These are phyloP conservation scores for Pachyrhizus erosus DNA, from an alignment of 306 rosid species.

Conservation along the genomic window DNA sequence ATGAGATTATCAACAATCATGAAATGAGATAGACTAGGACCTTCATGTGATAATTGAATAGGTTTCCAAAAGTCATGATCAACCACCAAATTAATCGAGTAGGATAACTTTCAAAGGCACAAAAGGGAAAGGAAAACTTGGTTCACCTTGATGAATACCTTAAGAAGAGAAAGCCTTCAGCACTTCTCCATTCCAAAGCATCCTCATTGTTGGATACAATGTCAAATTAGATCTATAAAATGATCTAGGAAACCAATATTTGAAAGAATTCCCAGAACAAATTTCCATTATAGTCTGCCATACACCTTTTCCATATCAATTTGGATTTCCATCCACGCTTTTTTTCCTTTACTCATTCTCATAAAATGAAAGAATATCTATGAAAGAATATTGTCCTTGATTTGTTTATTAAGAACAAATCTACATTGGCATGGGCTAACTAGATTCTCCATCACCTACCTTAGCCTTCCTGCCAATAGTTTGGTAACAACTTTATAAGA, in stretches of 20 bases:
- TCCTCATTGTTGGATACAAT: not conserved
- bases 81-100: not conserved
- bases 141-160: not conserved
- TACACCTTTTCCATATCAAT: not conserved
- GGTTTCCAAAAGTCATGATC: not conserved
- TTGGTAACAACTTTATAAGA: too few species aligned
- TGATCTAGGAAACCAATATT: not conserved
- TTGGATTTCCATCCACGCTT: not conserved
- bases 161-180: not conserved
- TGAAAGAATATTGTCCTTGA: not conserved
- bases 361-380: not conserved
- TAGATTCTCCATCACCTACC: too few species aligned
- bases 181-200: not conserved
- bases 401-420: too few species aligned
- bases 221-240: not conserved
- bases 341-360: not conserved
- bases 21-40: not conserved
- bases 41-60: not conserved
- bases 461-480: too few species aligned
- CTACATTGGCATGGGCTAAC: not conserved
- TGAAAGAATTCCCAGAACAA: not conserved
- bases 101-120: not conserved
- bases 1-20: not conserved
- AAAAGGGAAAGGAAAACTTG: not conserved
- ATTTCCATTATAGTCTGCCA: not conserved